These are phyloP conservation scores for Penicillium mononematosum DNA, from an alignment of 495 filamentous ascomycete genomes.

Conservation along the genomic window DNA sequence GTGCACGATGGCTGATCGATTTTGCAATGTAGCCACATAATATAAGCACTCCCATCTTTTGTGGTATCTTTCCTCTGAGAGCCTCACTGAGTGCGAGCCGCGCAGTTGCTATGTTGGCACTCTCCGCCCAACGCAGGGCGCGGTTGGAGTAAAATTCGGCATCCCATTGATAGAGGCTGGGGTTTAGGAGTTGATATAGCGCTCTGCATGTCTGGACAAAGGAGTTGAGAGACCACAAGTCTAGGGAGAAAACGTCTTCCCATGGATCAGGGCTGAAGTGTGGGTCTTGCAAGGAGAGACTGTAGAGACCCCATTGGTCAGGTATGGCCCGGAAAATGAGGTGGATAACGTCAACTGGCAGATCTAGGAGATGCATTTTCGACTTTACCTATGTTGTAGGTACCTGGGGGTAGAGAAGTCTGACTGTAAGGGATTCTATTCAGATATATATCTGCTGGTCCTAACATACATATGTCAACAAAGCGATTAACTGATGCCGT, in stretches of 20 bases:
- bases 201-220: not conserved
- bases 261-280: not conserved
- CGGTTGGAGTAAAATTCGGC: not conserved
- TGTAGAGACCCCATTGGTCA: not conserved
- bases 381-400: too few species aligned
- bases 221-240: not conserved
- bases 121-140: not conserved
- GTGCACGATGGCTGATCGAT: not conserved
- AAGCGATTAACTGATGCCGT: too few species aligned
- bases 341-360: not conserved
- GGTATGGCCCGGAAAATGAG: not conserved
- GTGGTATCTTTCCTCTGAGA: not conserved
- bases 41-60: not conserved
- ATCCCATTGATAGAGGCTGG: conserved; percentile 1
- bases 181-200: not conserved
- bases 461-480: too few species aligned
- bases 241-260: not conserved
- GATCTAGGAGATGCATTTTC: not conserved
- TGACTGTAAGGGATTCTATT: too few species aligned
- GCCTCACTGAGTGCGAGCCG: not conserved
- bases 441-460: too few species aligned
- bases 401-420: too few species aligned
- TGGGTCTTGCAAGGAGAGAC: not conserved
- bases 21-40: not conserved
- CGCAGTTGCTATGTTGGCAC: not conserved